Evolutionary conservation across 1,284 basidiomycete species (phyloP), one percentile per base, ranked within the genome.

Genomic region (Heterobasidion occidentale): DNA sequence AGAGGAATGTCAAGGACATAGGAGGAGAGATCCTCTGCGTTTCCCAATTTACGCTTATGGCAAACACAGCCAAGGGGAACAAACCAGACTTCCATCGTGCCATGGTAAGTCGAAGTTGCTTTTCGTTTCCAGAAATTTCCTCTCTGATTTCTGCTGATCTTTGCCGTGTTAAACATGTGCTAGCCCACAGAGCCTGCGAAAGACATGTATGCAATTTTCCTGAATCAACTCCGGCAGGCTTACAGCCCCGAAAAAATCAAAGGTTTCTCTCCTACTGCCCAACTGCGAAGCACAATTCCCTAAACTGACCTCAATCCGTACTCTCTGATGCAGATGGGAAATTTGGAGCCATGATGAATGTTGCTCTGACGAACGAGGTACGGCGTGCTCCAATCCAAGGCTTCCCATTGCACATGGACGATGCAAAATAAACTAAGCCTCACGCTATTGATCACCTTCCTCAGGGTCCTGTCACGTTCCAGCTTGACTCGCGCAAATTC

Each of bases 281-380:
- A 42, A 27, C 4, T 27, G 27, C 27, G 27, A 27, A 27, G 27
- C 27, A 27, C 27, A 27, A 27, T 27, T 6, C 1, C 3, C 27
- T 27, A 27, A 5, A 27, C 6, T 27, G 27, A 27, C 27, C 6
- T 5, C 27, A 27, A 4, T 27, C 5, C 27, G 27, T 27, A 27
- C 27, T 27, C 27, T 4, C 27, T 27, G 27, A 27, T 27, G n/a
- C 46, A 94, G 92, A 94, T 68, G 93, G 93, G n/a, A 77, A 77
- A 64, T 95, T 96, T 68, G 92, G 92, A 36, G 93, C 92, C 4
- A 94, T 94, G 92, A 95, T 95, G 93, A 80, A 86, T 57, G 91
- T 96, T 52, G 81, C 77, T 58, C 71, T 95, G 55, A 86, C 80
- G 42, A 96, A 96, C 68, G 92, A 95, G 74, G 92, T 89, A 68